Conservation (phyloP, 306 rosid species). For the Trifolium repens region DNA sequence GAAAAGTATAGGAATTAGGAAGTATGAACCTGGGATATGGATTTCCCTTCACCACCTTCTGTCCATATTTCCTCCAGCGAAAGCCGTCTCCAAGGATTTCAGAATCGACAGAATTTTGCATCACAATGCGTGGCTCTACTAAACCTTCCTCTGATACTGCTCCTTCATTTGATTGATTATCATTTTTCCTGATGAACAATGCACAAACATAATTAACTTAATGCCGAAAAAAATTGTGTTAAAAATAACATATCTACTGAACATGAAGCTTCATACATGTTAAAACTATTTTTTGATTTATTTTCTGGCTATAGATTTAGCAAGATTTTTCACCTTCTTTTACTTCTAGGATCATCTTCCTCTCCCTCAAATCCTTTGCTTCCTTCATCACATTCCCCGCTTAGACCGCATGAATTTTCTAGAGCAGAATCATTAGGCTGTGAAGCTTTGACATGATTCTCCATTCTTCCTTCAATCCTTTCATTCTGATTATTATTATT, state of each 20-base stretch:
- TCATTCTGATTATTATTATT: constrained; percentile 53
- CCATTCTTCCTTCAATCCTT: constrained; percentile 62
- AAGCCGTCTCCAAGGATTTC: constrained; percentile 78
- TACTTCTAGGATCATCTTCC: constrained; percentile 63
- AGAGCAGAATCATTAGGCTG: constrained; percentile 46
- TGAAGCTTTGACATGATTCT: constrained; percentile 51
- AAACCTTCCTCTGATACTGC: constrained; percentile 58
- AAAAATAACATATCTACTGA: not conserved
- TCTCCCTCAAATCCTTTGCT: constrained; percentile 62
- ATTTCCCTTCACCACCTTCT: constrained; percentile 94
- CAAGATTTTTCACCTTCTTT: constrained; percentile 61
- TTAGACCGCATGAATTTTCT: constrained; percentile 65
- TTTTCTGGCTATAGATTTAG: not conserved
- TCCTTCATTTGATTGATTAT: constrained; percentile 63
- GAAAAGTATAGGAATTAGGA: constrained; percentile 9
- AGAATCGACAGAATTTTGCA: constrained; percentile 64
- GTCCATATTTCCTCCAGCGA: constrained; percentile 99
- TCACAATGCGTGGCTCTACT: constrained; percentile 61
- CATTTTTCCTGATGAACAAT: constrained; percentile 59
- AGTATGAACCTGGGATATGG: constrained; percentile 75
- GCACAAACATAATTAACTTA: not conserved
- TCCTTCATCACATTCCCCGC: constrained; percentile 76
- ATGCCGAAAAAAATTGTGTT: not conserved
- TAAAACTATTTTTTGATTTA: not conserved
- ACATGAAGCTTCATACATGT: not conserved